A percentile compares a stretch with the other conserved stretches of the same genome.
Conservation (phyloP, 768 basidiomycete species). For the Phanerochaete carnosa region DNA sequence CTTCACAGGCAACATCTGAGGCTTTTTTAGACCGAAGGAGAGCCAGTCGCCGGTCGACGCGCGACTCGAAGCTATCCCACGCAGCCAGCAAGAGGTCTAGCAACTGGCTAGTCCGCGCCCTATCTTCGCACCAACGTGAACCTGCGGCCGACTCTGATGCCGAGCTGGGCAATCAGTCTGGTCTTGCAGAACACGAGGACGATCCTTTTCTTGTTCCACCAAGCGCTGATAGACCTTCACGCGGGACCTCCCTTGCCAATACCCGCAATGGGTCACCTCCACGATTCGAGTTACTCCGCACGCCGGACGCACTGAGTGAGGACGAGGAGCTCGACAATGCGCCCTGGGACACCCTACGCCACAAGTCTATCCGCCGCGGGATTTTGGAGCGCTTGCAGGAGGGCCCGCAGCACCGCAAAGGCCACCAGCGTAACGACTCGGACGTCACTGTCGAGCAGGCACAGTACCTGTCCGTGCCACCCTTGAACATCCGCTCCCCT, state of each 20-base stretch:
- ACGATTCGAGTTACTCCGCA: background rate
- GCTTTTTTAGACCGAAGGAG: slow-evolving; percentile 9
- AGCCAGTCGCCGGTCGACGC: background rate
- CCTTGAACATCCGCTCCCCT: slow-evolving; percentile 14
- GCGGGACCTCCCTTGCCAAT: background rate
- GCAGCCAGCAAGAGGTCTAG: slow-evolving; percentile 1
- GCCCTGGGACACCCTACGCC: slow-evolving; percentile 45
- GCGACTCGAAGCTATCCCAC: background rate
- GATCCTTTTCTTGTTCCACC: slow-evolving; percentile 11
- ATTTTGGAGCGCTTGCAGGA: slow-evolving; percentile 38
- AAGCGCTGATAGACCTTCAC: background rate
- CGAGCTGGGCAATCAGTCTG: background rate
- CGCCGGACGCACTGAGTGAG: slow-evolving; percentile 17
- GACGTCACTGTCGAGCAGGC: slow-evolving; percentile 15
- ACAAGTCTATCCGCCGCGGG: slow-evolving; percentile 50
- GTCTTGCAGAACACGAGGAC: slow-evolving; percentile 2
- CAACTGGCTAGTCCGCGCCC: slow-evolving; percentile 14
- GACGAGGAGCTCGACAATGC: slow-evolving; percentile 24
- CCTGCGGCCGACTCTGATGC: background rate
- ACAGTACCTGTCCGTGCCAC: slow-evolving; percentile 10
- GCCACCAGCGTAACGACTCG: slow-evolving; percentile 14
- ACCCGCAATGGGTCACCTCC: background rate
- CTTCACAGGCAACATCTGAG: background rate
- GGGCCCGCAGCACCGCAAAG: slow-evolving; percentile 23
- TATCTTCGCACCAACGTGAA: slow-evolving; percentile 3